phyloP scores from a whole-genome alignment of 2,329 filamentous ascomycete species.

The Calonectria naviculata region DNA sequence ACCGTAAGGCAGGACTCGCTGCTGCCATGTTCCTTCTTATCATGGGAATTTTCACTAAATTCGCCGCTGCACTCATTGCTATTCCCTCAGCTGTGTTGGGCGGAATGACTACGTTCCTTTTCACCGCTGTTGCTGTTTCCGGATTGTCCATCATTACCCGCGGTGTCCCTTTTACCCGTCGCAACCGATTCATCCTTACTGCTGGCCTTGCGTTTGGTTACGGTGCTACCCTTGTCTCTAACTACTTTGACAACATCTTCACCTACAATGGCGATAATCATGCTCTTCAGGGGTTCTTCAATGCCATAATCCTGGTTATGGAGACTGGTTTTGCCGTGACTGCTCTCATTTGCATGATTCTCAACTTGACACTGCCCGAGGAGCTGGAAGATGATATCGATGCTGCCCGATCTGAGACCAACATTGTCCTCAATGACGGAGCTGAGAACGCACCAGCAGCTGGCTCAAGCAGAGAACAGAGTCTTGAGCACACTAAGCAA shows the following conservation, averaged over 20 bases:
- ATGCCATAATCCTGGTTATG: constrained; percentile 79
- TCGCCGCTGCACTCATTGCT: constrained; percentile 81
- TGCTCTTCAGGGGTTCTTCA: constrained; percentile 77
- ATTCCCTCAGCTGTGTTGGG: constrained; percentile 77
- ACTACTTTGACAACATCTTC: constrained; percentile 78
- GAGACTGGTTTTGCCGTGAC: constrained; percentile 81
- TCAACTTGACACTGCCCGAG: constrained; percentile 79
- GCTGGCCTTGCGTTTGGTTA: constrained; percentile 80
- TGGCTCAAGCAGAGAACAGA: constrained; percentile 20
- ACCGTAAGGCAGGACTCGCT: constrained; percentile 82
- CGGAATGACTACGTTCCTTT: constrained; percentile 85
- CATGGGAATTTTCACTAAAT: constrained; percentile 87
- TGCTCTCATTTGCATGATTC: constrained; percentile 76
- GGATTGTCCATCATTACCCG: constrained; percentile 81
- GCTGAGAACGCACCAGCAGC: constrained; percentile 15
- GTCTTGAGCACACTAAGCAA: constrained; percentile 24
- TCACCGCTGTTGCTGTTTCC: constrained; percentile 79
- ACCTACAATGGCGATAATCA: constrained; percentile 77
- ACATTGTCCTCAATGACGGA: constrained; percentile 27
- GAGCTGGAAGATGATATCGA: constrained; percentile 74
- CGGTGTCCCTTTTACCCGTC: constrained; percentile 77
- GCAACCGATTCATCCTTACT: constrained; percentile 85
- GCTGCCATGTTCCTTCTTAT: constrained; percentile 81
- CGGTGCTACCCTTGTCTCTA: constrained; percentile 73
- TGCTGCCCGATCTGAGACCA: constrained; percentile 30